Conservation (phyloP, 306 rosid species). For the Pyrus betulifolia region DNA sequence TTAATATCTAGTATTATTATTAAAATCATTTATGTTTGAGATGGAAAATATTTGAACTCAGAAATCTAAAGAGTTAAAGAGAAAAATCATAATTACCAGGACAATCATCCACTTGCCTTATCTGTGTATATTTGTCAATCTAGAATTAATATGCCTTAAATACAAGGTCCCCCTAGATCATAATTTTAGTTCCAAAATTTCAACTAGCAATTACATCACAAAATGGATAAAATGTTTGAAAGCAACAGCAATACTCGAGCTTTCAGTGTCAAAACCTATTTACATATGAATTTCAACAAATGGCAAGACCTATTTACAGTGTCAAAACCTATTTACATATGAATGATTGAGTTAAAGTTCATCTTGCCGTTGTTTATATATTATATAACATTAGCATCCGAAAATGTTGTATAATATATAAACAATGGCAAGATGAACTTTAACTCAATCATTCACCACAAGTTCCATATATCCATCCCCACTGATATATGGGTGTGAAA, state of each 20-base stretch:
- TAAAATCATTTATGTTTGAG: too few relatives aligned
- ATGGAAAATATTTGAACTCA: too few relatives aligned
- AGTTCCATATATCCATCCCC: not conserved
- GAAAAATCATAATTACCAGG: too few relatives aligned
- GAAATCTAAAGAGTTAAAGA: too few relatives aligned
- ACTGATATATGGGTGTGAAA: conserved; percentile 3
- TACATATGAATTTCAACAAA: not conserved
- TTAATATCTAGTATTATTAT: too few relatives aligned
- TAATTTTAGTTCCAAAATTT: conserved; percentile 1
- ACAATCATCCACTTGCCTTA: too few relatives aligned
- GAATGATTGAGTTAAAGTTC: too few relatives aligned
- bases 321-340: too few relatives aligned
- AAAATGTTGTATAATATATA: not conserved
- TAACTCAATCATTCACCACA: not conserved
- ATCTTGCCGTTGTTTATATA: too few relatives aligned
- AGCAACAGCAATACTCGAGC: not conserved
- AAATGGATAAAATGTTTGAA: not conserved
- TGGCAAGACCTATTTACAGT: too few relatives aligned
- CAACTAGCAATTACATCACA: not conserved
- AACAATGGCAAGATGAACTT: not conserved
- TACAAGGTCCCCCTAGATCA: not conserved
- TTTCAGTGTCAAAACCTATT: not conserved
- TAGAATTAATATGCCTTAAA: not conserved
- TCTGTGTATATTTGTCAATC: not conserved
- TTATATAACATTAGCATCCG: not conserved